A percentile compares a stretch with the other conserved stretches of the same genome.
Conservation (phyloP, 2,329 filamentous ascomycete species). For the Aureobasidium lini region DNA sequence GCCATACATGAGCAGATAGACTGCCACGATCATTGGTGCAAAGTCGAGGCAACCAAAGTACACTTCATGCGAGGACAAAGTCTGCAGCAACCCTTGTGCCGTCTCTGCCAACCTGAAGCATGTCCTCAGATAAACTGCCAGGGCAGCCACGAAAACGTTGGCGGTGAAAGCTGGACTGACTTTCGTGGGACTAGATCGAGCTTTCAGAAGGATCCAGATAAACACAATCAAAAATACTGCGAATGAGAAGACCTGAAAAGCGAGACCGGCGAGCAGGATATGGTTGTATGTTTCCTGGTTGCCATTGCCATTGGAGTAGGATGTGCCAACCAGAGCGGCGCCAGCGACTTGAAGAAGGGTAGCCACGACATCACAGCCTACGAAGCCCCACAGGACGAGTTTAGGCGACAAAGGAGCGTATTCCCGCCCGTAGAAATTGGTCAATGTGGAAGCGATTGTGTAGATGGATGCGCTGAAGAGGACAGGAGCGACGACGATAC, state of each 20-base stretch:
- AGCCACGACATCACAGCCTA: slow-evolving; percentile 47
- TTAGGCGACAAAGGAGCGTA: slow-evolving; percentile 41
- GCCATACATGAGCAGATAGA: slow-evolving; percentile 39
- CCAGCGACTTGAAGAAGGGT: slow-evolving; percentile 49
- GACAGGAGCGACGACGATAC: slow-evolving; percentile 53
- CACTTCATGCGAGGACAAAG: slow-evolving; percentile 43
- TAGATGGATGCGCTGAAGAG: slow-evolving; percentile 52
- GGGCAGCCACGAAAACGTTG: slow-evolving; percentile 38
- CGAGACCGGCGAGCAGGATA: slow-evolving; percentile 49
- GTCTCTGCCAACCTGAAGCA: slow-evolving; percentile 50
- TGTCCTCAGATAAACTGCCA: slow-evolving; percentile 47
- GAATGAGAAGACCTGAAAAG: slow-evolving; percentile 48
- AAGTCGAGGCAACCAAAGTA: slow-evolving; percentile 51
- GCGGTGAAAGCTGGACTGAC: slow-evolving; percentile 33
- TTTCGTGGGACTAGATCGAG: neutral
- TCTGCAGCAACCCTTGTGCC: slow-evolving; percentile 40
- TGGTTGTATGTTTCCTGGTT: slow-evolving; percentile 47
- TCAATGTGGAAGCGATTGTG: slow-evolving; percentile 46
- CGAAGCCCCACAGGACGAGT: slow-evolving; percentile 47
- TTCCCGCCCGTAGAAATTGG: slow-evolving; percentile 36
- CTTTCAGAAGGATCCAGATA: neutral
- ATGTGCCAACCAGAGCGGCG: slow-evolving; percentile 47
- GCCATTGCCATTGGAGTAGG: slow-evolving; percentile 37
- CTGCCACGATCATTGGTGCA: slow-evolving; percentile 45
- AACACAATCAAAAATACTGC: slow-evolving; percentile 35